Conservation (phyloP, 2,329 filamentous ascomycete genomes). For the Ascosphaera pollenicola region DNA sequence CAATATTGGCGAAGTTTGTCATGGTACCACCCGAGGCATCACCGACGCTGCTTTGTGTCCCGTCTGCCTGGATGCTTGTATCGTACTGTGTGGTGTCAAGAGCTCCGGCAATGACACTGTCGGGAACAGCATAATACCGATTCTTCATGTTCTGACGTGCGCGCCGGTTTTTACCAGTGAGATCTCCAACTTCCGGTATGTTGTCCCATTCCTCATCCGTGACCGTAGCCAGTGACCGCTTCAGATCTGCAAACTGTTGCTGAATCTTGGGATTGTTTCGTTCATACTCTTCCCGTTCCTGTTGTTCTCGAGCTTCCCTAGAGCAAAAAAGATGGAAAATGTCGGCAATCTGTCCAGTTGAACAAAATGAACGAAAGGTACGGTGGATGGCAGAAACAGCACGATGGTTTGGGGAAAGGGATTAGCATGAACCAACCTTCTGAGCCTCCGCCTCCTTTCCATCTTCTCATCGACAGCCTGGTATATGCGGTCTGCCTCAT, state of each 20-base stretch:
- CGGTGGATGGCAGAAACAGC: slow-evolving; percentile 38
- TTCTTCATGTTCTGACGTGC: slow-evolving; percentile 63
- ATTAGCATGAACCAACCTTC: slow-evolving; percentile 42
- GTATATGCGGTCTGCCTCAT: slow-evolving; percentile 93
- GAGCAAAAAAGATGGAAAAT: slow-evolving; percentile 30
- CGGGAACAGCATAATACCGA: slow-evolving; percentile 87
- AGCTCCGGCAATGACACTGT: slow-evolving; percentile 79
- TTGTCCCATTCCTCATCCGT: slow-evolving; percentile 94
- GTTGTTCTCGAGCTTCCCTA: slow-evolving; percentile 84
- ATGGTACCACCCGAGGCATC: slow-evolving; percentile 54
- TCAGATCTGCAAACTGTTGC: slow-evolving; percentile 90
- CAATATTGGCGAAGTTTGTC: slow-evolving; percentile 96
- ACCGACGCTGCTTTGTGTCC: slow-evolving; percentile 26
- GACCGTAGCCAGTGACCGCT: slow-evolving; percentile 68
- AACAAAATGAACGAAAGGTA: slow-evolving; percentile 31
- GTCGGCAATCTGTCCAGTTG: slow-evolving; percentile 56
- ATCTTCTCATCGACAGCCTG: slow-evolving; percentile 92
- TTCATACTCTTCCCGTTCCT: slow-evolving; percentile 89
- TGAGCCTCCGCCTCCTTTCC: slow-evolving; percentile 65
- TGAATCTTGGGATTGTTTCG: slow-evolving; percentile 95
- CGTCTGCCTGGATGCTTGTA: slow-evolving; percentile 72
- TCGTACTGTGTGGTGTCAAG: slow-evolving; percentile 61
- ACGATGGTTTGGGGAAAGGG: slow-evolving; percentile 6
- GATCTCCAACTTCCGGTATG: slow-evolving; percentile 83
- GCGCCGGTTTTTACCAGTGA: slow-evolving; percentile 82